Evolutionary conservation across 1,139 yeast genomes (phyloP), one percentile per base, ranked within the genome.

Genomic region (Hansenula sp.): DNA sequence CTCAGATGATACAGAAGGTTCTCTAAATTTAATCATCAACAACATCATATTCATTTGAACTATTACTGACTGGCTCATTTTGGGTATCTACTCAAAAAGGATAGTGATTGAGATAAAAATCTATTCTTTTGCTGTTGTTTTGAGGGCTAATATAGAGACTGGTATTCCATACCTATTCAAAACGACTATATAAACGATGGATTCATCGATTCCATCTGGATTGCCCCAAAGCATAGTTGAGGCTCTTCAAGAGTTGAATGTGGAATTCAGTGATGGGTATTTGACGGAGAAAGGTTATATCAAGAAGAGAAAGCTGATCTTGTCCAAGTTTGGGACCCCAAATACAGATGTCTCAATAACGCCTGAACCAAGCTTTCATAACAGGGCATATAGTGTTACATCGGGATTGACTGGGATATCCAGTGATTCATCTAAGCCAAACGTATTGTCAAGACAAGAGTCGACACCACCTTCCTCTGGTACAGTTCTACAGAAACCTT

Each of bases 261-360:
- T 64, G 18, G 88, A 81, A 51, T 76, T 67, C 51, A 63, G 75
- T 52, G 87, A 83, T 38, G 90, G 87, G 2, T 81, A 80, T 47
- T 66, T 84, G 46, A 83, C 90, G 0, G 79, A 74, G 42, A 84
- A 82, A 58, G 90, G 91, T 2, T 83, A 80, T 56, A 66, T 70
- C 36, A 81, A 77, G 52, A 80, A 79, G 48, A 65, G 86, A 43
- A 72, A 71, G 35, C 70, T 65, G 47, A 53, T 79, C n/a, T 56
- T 77, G 25, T 61, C 67, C 3, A 54, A 57, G 15, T 53, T 52
- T 40, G 50, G 45, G 16, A 30, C 41, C 43, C 32, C 47, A 30
- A 40, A 36, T 24, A 27, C 45, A 19, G n/a, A 21, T 36, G 17
- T 37, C 39, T 41, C 42, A 41, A n/a, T 18, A 13, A 32, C 42